Evolutionary conservation across 2,329 filamentous ascomycete species (phyloP), one percentile per base, ranked within the genome.

Genomic region (Pseudogymnoascus pannorum): DNA sequence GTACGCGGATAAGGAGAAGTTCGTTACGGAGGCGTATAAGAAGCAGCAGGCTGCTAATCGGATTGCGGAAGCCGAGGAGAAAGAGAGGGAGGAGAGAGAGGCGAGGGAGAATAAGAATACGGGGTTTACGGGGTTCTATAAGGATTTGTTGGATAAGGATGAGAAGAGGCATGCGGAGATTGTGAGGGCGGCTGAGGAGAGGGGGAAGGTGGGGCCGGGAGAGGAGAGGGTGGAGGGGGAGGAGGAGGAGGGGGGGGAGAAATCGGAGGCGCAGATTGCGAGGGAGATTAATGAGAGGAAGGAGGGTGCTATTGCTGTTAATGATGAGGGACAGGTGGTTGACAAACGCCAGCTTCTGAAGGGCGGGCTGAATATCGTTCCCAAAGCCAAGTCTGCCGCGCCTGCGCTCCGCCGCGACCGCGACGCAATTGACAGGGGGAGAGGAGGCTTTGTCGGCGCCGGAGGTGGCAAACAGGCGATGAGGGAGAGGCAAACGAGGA

Each of bases 21-120:
- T 94, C 67, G 91, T 94, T 33, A 94, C 90, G 0, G 87, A 86
- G 62, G 89, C 89, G 35, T 95, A 94, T 72, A 91, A 89, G 76
- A 81, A 82, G 70, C 89, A 93, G 71, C 89, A 92, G 69, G 88
- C 88, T 71, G 90, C 92, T 73, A 86, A 90, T 66, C 78, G 79
- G 66, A 77, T 79, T 60, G 70, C 89, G 7, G 88, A 92, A 69
- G 87, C 86, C 65, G 88, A 91, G 70, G 89, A 94, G 75, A 82
- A 79, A 70, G 75, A 73, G 62, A 78, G 80, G 62, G 87, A 90
- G 68, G 88, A 87, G 68, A 81, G 79, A 36, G 81, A 89, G 68
- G 79, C 82, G 22, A 81, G 80, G 72, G 86, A 85, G 72, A 87
- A 87, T 64, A 81, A 85, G 66, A 79, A 79, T 3, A 79, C 81